A percentile compares a stretch with the other conserved stretches of the same genome.
Conservation (phyloP, 306 rosid species). For the Trifolium repens region DNA sequence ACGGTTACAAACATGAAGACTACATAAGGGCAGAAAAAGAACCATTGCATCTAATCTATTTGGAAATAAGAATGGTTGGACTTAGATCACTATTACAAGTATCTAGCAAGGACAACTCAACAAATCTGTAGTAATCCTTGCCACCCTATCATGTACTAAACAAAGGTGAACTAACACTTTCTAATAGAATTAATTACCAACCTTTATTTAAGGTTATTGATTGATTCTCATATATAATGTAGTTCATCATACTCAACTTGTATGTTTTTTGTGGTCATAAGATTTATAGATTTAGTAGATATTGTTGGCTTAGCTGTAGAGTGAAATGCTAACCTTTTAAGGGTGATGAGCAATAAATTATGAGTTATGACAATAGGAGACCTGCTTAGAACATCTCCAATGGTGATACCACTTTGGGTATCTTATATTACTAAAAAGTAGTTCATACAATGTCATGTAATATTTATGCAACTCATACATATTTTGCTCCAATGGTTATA, state of each 20-base stretch:
- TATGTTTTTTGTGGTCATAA: conserved; percentile 4
- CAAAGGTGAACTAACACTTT: conserved; percentile 43
- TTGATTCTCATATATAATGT: conserved; percentile 34
- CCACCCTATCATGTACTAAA: conserved; percentile 36
- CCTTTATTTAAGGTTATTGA: conserved; percentile 27
- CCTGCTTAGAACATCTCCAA: too few species aligned
- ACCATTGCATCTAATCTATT: too few species aligned
- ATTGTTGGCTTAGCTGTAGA: too few species aligned
- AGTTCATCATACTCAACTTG: neutral
- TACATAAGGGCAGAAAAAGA: too few species aligned
- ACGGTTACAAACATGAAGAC: too few species aligned
- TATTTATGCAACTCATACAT: too few species aligned
- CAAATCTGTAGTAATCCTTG: conserved; percentile 39
- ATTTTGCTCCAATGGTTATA: too few species aligned
- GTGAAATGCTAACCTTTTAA: neutral
- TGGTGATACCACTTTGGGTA: too few species aligned
- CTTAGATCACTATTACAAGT: conserved; percentile 32
- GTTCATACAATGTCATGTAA: too few species aligned
- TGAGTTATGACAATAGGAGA: too few species aligned
- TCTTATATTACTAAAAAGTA: too few species aligned
- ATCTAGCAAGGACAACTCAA: conserved; percentile 46
- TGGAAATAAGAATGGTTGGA: conserved; percentile 16
- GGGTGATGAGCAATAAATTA: neutral
- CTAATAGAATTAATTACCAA: conserved; percentile 32
- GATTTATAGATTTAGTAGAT: neutral